Percentiles rank a stretch among this genome's conserved stretches.
Conservation (phyloP, 2,329 filamentous ascomycete genomes). For the Trichophyton rubrum region DNA sequence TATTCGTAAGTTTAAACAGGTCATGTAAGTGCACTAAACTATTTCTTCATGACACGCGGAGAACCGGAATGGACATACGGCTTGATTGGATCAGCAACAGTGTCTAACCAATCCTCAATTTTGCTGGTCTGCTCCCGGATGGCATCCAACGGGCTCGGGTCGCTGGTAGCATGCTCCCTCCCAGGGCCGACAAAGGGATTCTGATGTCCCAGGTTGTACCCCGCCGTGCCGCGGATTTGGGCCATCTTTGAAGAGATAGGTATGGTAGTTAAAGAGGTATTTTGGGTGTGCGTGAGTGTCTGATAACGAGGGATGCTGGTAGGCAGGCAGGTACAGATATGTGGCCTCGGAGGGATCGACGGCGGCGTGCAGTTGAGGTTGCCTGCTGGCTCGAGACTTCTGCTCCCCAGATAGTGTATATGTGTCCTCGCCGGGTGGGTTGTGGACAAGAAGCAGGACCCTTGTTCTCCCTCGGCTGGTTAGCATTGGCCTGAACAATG, state of each 20-base stretch:
- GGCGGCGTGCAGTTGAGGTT: no score
- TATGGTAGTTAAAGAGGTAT: neutral
- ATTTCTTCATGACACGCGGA: slow-evolving; percentile 7
- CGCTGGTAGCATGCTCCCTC: slow-evolving; percentile 48
- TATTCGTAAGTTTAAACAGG: slow-evolving; percentile 13
- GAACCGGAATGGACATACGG: slow-evolving; percentile 50
- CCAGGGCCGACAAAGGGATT: slow-evolving; percentile 56
- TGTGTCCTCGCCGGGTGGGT: neutral
- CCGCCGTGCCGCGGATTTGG: slow-evolving; percentile 54
- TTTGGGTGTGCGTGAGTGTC: neutral
- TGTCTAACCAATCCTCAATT: slow-evolving; percentile 89
- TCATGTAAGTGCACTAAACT: neutral
- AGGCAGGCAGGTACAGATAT: no score
- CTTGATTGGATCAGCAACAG: slow-evolving; percentile 77
- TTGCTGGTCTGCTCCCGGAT: slow-evolving; percentile 95
- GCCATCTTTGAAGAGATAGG: slow-evolving; percentile 25
- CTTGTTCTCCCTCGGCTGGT: neutral
- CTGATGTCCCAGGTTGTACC: slow-evolving; percentile 70
- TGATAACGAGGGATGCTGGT: no score
- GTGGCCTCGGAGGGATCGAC: no score
- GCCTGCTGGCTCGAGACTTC: neutral
- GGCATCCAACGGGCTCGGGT: slow-evolving; percentile 69
- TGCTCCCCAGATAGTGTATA: neutral
- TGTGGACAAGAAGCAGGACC: neutral
- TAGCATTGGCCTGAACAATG: neutral